Evolutionary conservation across 106 monocot species (phyloP), one percentile per base, ranked within the genome.

Genomic region (Dendrobium officinale): DNA sequence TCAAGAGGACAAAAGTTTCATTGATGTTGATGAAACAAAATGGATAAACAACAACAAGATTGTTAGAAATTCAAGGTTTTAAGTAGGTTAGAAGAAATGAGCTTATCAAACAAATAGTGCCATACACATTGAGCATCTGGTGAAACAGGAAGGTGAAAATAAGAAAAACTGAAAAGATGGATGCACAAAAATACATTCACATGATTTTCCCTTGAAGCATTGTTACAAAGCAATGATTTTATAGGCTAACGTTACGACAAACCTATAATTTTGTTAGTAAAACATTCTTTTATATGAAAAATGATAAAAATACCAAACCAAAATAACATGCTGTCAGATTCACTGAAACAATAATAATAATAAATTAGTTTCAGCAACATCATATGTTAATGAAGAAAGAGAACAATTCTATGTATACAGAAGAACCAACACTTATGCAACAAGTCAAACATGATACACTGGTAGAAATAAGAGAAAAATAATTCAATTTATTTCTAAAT

Each of bases 11-110:
- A 70, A 33, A 16, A 33, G 5, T 70, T 33, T 37, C 29, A 70
- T 70, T 37, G 31, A 70, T 33, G 37, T 37, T 37, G 8, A 70
- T 31, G 31, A 33, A 70, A 70, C 3, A 70, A 70, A 37, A 13
- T 70, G 15, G 15, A 77, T 18, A 80, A 61, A 66, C 17, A 78
- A 55, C 72, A 83, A 42, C 6, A 9, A 33, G 68, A 79, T 79
- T 61, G 42, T 73, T 68, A 79, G 22, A 79, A 2, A 15, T 68
- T 68, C 27, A 68, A 26, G 26, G 29, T 0, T 68, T 68, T 68
- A 26, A 68, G 0, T 68, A 13, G 68, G 31, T 9, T 70, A 37
- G 33, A 13, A 16, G 37, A 3, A 68, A 68, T 68, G 31, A 68
- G 68, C 10, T 68, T 68, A 68, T 31, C n/a, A 68, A 5, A 9